These are phyloP conservation scores for Kandelia obovata DNA, from an alignment of 345 rosid genomes.

Conservation along the genomic window DNA sequence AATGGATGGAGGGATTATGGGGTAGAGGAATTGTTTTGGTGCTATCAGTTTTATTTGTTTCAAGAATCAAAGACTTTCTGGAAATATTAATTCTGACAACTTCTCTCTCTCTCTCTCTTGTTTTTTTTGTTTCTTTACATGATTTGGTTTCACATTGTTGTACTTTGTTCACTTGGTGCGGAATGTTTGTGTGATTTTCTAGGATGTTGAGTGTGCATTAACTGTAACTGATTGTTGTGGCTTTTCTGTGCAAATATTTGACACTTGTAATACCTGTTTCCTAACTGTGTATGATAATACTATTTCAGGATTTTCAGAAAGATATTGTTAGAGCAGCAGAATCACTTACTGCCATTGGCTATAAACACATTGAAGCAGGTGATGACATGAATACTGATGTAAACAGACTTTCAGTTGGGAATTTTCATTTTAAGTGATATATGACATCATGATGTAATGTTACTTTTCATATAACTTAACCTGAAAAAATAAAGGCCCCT, in stretches of 20 bases:
- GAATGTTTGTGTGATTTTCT: slow-evolving; percentile 3
- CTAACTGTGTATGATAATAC: slow-evolving; percentile 5
- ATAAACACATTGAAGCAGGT: slow-evolving; percentile 90
- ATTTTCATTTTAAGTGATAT: too few species aligned
- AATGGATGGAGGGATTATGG: too few species aligned
- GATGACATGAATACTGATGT: background rate
- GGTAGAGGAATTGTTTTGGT: too few species aligned
- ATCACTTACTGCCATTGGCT: slow-evolving; percentile 64
- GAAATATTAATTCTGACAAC: too few species aligned
- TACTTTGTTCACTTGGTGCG: slow-evolving; percentile 1
- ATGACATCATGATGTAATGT: too few species aligned
- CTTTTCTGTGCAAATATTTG: slow-evolving; percentile 2
- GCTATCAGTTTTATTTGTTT: too few species aligned
- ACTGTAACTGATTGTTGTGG: background rate
- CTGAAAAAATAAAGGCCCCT: too few species aligned
- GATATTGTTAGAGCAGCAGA: slow-evolving; percentile 83
- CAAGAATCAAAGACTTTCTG: too few species aligned
- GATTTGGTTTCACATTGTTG: background rate
- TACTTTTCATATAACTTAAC: too few species aligned
- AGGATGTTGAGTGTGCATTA: slow-evolving; percentile 4
- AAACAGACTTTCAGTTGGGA: too few species aligned
- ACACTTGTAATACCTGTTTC: slow-evolving; percentile 10
- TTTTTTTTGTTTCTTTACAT: too few species aligned
- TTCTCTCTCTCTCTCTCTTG: too few species aligned
- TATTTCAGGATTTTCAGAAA: slow-evolving; percentile 79